Base-by-base conservation (phyloP, 2,329 filamentous ascomycete species). In the Sclerotiophoma versabilis region DNA sequence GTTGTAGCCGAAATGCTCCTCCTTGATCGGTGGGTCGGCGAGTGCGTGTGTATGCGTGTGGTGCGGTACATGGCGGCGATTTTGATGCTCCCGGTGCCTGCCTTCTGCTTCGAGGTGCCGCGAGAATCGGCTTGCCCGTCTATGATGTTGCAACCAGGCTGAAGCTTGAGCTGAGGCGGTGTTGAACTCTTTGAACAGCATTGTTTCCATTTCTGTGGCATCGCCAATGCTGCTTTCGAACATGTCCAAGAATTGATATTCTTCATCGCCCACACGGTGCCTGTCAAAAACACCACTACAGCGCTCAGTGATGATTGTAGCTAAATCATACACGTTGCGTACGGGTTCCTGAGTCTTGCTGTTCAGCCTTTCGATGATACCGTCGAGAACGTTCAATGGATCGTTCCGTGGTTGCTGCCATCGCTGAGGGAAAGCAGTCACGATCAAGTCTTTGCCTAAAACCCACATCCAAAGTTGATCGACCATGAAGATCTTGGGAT, bases 401-500 rank as follows among this genome's bases (percentile, higher is more conserved):
- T 88, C 84, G 46, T 85, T 84, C 45, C 82, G 82, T 0, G 84
- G 84, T 65, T 87, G 84, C 26, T 82, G 76, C 83, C 83, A 86
- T 5, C 83, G 75, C 57, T 85, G 80, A 2, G 83, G 83, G 51
- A 86, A 86, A 47, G 81, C 80, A 0, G 83, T 85, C 10, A 89
- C 79, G 15, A 89, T 80, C 14, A 87, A 72, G 52, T 87, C 84
- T 67, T 76, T 77, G 10, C 82, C 75, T 1, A 88, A 65, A 3
- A 87, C 78, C 83, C 84, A 87, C 66, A 88, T 81, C 86, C 86
- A 89, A 1, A 89, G 74, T 61, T 89, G 86, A 65, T 89, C 86
- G 0, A 89, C 86, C 85, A 88, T 88, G 67, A 87, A 87, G 2
- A 88, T 81, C 56, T 87, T 87, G 1, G 79, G 79, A 49, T 85